Evolutionary conservation across 345 rosid genomes (phyloP), one percentile per base, ranked within the genome.

Genomic region (Psidium guajava): DNA sequence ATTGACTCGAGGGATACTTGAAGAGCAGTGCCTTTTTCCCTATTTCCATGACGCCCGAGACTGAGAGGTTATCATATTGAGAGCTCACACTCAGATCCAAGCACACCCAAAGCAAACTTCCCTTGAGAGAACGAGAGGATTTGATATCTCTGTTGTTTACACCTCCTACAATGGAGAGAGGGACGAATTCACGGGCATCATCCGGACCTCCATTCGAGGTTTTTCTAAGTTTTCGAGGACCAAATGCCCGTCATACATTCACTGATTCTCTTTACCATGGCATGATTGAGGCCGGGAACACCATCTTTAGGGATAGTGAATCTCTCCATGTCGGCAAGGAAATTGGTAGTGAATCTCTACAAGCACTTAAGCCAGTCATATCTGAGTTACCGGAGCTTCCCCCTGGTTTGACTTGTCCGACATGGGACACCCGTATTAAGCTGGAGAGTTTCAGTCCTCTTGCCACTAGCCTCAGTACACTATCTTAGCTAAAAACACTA

Each of bases 181-280:
- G 44, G 0, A 64, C 3, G 0, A 16, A 0, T 32, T 64, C 44
- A 15, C 6, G 0, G 22, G 0, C 0, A 2, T 64, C 44, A 16
- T 64, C 1, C 0, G 12, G 22, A 15, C 10, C 24, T 16, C 0
- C 12, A 0, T 64, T 7, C 3, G 75, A 64, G 22, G 75, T 64
- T 64, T 64, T 64, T 15, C 0, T 64, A 16, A 64, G 20, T 28
- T 64, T 64, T 32, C 75, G 24, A 61, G 42, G 42, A 32, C 5
- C 0, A 0, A 24, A 64, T 0, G 32, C 75, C 0, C 75, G 22
- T 32, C 12, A 61, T 61, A 2, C 3, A 64, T 64, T 64, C 5
- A 64, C 44, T 0, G 75, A 64, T 64, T 64, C 8, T 64, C 75
- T 64, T 64, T 64, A 64, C 11, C 75, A 0, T 16, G 20, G 20